phyloP scores from a whole-genome alignment of 805 yeast genomes.

The Candida nonsorbophila region DNA sequence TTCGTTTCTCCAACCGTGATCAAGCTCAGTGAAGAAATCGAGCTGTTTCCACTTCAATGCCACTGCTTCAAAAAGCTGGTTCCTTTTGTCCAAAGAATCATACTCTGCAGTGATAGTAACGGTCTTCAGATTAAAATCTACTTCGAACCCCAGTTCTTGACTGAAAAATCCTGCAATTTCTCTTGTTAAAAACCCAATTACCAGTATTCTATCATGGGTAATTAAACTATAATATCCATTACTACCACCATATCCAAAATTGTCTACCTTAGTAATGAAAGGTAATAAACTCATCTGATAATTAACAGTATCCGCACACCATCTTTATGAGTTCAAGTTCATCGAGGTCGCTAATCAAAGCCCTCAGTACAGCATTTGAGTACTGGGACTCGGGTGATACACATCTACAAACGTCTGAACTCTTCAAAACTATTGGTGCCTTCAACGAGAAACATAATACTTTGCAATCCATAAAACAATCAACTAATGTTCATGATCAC shows the following conservation, averaged over 20 bases:
- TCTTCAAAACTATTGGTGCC: constrained; percentile 10
- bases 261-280: constrained; percentile 27
- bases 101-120: constrained; percentile 23
- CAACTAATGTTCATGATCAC: constrained; percentile 28
- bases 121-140: constrained; percentile 16
- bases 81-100: constrained; percentile 37
- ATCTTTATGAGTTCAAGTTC: constrained; percentile 13
- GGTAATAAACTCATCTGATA: too few relatives aligned
- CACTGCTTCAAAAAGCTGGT: constrained; percentile 32
- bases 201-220: constrained; percentile 22
- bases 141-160: constrained; percentile 9
- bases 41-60: constrained; percentile 35
- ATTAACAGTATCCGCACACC: too few relatives aligned
- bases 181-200: constrained; percentile 24
- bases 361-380: constrained; percentile 18
- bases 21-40: constrained; percentile 26
- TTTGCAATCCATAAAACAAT: constrained; percentile 18
- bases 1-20: constrained; percentile 82
- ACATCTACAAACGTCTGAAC: constrained; percentile 7
- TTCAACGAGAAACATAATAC: constrained; percentile 30
- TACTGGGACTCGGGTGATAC: constrained; percentile 12
- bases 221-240: constrained; percentile 15
- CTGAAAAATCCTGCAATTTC: constrained; percentile 17
- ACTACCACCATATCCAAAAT: constrained; percentile 18
- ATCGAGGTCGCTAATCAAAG: constrained; percentile 20